phyloP scores from a whole-genome alignment of 305 asterid genomes.

The Stenogyne calaminthoides region DNA sequence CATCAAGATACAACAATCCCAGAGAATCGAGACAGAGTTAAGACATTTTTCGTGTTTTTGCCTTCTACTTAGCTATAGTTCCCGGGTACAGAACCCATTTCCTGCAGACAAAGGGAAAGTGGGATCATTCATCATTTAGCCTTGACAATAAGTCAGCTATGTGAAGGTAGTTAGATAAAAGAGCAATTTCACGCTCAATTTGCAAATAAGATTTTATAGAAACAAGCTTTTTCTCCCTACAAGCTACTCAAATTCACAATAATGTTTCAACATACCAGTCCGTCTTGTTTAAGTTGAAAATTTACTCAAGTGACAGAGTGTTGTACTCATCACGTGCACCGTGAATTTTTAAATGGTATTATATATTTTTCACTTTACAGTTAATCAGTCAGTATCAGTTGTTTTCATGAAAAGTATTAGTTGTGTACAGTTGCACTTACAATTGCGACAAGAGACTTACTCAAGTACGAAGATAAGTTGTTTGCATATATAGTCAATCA shows the following conservation, averaged over 20 bases:
- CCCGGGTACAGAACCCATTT: conserved; percentile 7
- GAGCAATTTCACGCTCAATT: not conserved
- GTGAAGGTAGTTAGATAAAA: not conserved
- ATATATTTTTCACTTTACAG: too few species aligned
- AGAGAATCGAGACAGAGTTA: not conserved
- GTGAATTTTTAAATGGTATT: too few species aligned
- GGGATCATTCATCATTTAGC: conserved; percentile 4
- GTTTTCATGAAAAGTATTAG: too few species aligned
- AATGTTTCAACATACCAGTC: not conserved
- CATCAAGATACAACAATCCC: conserved; percentile 9
- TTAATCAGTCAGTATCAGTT: too few species aligned
- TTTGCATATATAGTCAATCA: too few species aligned
- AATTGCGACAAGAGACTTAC: too few species aligned
- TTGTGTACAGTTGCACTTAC: too few species aligned
- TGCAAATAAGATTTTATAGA: not conserved
- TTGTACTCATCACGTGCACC: too few species aligned
- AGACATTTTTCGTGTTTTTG: not conserved
- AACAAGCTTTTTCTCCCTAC: not conserved
- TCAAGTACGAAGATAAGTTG: too few species aligned
- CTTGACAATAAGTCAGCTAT: not conserved
- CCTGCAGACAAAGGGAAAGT: conserved; percentile 18
- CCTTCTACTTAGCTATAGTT: not conserved
- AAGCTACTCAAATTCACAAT: not conserved
- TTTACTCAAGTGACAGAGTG: not conserved
- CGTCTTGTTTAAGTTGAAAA: not conserved